Percentiles rank a stretch among this genome's conserved stretches.
Conservation (phyloP, 208 protist species). For the Leishmania turanica region DNA sequence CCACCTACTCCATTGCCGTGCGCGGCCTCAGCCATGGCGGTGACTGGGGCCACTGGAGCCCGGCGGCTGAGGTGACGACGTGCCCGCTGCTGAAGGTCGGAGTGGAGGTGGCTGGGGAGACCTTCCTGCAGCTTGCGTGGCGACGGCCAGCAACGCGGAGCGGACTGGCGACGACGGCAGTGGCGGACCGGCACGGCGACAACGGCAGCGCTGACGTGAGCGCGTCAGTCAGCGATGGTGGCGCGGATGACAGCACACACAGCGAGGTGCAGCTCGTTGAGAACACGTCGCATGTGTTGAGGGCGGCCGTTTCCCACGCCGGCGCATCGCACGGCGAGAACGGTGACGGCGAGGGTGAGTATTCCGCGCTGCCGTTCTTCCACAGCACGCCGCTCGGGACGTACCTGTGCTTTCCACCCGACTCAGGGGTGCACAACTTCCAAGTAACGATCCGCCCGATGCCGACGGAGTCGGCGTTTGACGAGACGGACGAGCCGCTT, state of each 20-base stretch:
- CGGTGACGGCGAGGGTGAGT: constrained; percentile 21
- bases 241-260: background rate
- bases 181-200: constrained; percentile 4
- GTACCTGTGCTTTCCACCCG: constrained; percentile 75
- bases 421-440: constrained; percentile 86
- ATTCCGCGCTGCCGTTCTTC: constrained; percentile 12
- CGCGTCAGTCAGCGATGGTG: background rate
- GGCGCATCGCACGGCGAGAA: constrained; percentile 4
- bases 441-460: constrained; percentile 84
- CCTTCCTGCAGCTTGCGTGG: constrained; percentile 85
- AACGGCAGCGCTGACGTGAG: background rate
- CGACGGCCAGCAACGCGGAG: constrained; percentile 37
- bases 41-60: constrained; percentile 91
- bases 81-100: constrained; percentile 71
- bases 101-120: constrained; percentile 81
- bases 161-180: background rate
- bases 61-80: constrained; percentile 55
- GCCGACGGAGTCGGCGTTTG: constrained; percentile 63
- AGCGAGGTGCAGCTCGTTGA: background rate
- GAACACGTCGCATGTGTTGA: background rate
- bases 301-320: constrained; percentile 9
- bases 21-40: constrained; percentile 69
- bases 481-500: constrained; percentile 82
- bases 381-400: constrained; percentile 11
- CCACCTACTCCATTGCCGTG: constrained; percentile 77